Conservation (phyloP, 2,329 filamentous ascomycete genomes). For the Colletotrichum abscissum region DNA sequence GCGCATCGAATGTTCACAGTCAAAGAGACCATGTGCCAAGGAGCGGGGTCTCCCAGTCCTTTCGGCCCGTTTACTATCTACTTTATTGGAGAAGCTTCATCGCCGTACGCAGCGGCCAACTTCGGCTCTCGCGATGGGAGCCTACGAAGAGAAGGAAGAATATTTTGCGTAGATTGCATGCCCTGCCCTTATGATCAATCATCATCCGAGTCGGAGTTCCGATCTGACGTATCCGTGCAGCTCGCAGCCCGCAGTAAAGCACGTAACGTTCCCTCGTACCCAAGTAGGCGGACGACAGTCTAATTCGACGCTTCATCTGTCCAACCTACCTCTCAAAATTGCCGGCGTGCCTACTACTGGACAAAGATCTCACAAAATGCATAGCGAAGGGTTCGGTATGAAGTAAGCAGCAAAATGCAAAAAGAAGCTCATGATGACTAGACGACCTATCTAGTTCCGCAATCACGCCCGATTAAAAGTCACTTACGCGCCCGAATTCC, state of each 20-base stretch:
- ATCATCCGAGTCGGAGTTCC: not conserved
- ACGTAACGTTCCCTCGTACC: not conserved
- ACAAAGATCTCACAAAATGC: not conserved
- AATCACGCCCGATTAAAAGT: not conserved
- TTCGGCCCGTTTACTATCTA: constrained; percentile 27
- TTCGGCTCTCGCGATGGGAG: not conserved
- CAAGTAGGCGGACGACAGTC: not conserved
- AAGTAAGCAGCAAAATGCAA: not conserved
- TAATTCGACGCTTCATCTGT: not conserved
- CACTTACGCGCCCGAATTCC: not conserved
- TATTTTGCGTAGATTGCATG: not conserved
- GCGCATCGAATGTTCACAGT: not conserved
- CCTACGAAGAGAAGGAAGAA: not conserved
- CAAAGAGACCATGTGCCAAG: constrained; percentile 14
- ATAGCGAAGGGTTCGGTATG: constrained; percentile 1
- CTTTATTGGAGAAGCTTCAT: not conserved
- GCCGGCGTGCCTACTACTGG: not conserved
- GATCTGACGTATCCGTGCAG: not conserved
- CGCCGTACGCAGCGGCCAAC: no score
- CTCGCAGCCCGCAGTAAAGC: not conserved
- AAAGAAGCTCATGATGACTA: not conserved
- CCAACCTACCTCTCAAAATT: not conserved
- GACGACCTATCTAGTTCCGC: not conserved
- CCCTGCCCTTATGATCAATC: not conserved
- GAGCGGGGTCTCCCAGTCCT: constrained; percentile 8